These are phyloP conservation scores for Hylodesmum podocarpum DNA, from an alignment of 306 rosid species.

Conservation along the genomic window DNA sequence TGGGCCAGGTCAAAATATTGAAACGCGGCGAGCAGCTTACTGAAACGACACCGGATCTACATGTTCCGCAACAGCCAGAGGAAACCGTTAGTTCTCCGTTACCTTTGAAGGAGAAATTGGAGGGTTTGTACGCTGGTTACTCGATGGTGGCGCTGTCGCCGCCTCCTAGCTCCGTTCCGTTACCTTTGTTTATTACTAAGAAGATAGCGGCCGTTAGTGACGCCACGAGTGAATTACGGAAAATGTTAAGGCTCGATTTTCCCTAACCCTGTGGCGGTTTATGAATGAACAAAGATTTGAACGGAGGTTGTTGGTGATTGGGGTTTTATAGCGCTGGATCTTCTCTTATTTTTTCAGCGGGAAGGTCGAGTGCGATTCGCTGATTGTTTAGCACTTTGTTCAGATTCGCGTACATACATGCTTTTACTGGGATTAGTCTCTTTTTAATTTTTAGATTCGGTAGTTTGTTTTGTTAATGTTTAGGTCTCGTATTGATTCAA, in stretches of 20 bases:
- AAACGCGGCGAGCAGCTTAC: conserved; percentile 42
- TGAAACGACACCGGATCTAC: not conserved
- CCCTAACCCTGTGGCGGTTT: not conserved
- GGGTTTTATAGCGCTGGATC: conserved; percentile 26
- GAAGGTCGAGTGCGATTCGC: conserved; percentile 24
- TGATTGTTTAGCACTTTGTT: conserved; percentile 18
- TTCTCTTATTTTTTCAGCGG: conserved; percentile 59
- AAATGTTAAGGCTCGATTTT: conserved; percentile 41
- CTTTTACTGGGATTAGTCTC: not conserved
- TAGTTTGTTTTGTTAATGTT: not conserved
- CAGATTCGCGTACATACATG: not conserved
- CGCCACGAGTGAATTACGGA: conserved; percentile 43
- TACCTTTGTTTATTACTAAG: conserved; percentile 49
- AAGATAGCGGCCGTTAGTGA: not conserved
- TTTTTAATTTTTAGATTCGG: not conserved
- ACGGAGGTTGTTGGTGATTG: conserved; percentile 23
- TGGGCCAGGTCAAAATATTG: conserved; percentile 45
- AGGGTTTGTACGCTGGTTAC: conserved; percentile 48
- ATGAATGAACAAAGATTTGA: not conserved
- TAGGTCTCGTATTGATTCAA: not conserved
- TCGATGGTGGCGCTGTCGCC: conserved; percentile 38
- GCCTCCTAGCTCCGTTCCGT: conserved; percentile 58
- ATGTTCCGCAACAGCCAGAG: not conserved
- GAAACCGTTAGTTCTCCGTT: not conserved
- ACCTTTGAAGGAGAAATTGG: not conserved